phyloP scores from a whole-genome alignment of 2,329 filamentous ascomycete species.

The Bipolaris sorokiniana region DNA sequence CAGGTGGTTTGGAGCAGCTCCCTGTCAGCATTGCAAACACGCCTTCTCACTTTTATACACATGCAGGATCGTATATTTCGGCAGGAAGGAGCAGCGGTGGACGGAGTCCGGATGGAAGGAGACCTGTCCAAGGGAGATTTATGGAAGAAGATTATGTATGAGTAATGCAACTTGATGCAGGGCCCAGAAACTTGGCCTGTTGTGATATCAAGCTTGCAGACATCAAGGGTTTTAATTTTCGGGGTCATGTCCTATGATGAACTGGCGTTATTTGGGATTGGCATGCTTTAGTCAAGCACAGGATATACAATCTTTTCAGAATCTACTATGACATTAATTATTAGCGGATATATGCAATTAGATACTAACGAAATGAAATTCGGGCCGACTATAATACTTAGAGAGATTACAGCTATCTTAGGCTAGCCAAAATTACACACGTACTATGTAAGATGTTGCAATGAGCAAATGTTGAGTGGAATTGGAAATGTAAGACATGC shows the following conservation, averaged over 20 bases:
- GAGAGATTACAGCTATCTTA: too few species aligned
- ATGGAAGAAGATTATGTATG: slow-evolving; percentile 12
- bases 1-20: neutral
- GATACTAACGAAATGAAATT: too few species aligned
- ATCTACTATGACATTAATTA: too few species aligned
- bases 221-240: neutral
- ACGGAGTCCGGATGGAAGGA: neutral
- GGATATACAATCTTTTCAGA: neutral
- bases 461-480: neutral
- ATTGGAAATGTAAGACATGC: neutral
- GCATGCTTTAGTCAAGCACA: neutral
- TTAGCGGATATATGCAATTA: too few species aligned
- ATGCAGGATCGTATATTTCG: slow-evolving; percentile 1
- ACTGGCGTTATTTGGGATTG: neutral
- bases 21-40: neutral
- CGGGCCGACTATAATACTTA: too few species aligned
- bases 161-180: neutral
- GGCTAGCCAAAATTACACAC: too few species aligned
- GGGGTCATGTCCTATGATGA: neutral
- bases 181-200: neutral
- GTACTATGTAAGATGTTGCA: neutral
- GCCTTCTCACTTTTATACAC: neutral
- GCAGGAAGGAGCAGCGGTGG: slow-evolving; percentile 1
- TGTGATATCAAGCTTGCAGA: neutral
- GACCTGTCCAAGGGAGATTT: slow-evolving; percentile 16